A percentile compares a stretch with the other conserved stretches of the same genome.
phyloP scores from a whole-genome alignment of 768 basidiomycete genomes.

The Zangia roseola region DNA sequence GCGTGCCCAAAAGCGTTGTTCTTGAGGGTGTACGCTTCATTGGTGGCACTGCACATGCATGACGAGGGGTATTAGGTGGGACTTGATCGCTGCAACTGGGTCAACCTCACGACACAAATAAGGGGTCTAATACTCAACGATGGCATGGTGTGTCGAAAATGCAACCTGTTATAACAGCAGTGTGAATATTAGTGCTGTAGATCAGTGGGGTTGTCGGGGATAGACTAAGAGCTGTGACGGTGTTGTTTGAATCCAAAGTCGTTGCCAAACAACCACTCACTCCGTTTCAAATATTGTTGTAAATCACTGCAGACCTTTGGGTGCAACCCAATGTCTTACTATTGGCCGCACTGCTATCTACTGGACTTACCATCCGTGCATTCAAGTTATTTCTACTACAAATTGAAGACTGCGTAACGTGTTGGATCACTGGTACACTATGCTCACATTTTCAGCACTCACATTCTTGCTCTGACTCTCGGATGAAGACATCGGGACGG shows the following conservation, averaged over 20 bases:
- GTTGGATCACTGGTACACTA: too few relatives aligned
- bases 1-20: constrained; percentile 39
- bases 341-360: neutral
- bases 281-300: too few relatives aligned
- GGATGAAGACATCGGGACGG: too few relatives aligned
- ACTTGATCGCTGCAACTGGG: constrained; percentile 22
- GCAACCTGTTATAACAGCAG: neutral
- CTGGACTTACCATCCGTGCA: neutral
- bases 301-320: too few relatives aligned
- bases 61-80: constrained; percentile 26
- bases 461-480: too few relatives aligned
- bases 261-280: constrained; percentile 27
- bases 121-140: constrained; percentile 29
- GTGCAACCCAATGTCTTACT: too few relatives aligned
- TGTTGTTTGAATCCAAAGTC: constrained; percentile 27
- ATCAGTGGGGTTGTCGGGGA: neutral
- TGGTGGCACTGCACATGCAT: constrained; percentile 25
- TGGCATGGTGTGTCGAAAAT: constrained; percentile 18
- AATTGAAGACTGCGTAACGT: too few relatives aligned
- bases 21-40: constrained; percentile 39
- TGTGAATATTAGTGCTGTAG: neutral
- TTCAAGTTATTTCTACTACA: too few relatives aligned
- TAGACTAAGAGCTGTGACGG: neutral
- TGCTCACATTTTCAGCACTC: too few relatives aligned
- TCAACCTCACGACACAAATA: constrained; percentile 14